phyloP scores from a whole-genome alignment of 495 filamentous ascomycete genomes.

The Neurospora tetraspora region DNA sequence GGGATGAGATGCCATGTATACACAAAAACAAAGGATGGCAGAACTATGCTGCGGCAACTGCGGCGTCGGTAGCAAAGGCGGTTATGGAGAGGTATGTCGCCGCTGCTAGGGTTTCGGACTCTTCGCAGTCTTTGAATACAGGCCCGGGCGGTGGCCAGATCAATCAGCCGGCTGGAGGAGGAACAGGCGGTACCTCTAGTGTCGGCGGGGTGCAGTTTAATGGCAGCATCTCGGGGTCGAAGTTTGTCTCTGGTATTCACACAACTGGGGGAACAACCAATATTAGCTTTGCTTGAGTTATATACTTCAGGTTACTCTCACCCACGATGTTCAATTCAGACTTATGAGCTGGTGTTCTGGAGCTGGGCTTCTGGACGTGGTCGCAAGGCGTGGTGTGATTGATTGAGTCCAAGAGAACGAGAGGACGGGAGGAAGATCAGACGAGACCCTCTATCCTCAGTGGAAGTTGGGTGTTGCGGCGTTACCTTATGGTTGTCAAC shows the following conservation, averaged over 20 bases:
- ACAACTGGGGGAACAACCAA: neutral
- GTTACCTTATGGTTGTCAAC: too few relatives aligned
- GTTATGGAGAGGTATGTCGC: neutral
- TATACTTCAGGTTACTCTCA: neutral
- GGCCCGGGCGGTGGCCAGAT: neutral
- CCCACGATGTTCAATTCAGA: neutral
- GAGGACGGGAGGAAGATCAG: neutral
- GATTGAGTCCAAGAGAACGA: neutral
- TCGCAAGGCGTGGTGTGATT: neutral
- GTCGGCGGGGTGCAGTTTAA: neutral
- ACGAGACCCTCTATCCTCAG: too few relatives aligned
- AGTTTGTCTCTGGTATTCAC: neutral
- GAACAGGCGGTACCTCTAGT: neutral
- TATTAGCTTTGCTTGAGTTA: neutral
- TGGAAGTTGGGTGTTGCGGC: too few relatives aligned
- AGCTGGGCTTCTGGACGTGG: neutral
- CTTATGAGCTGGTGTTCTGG: neutral
- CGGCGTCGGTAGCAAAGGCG: conserved; percentile 18
- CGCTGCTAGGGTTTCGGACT: too few relatives aligned
- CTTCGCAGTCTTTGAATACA: too few relatives aligned
- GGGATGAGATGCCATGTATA: conserved; percentile 26
- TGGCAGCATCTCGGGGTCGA: neutral
- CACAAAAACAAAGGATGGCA: conserved; percentile 37
- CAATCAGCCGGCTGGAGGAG: neutral
- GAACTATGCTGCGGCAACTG: conserved; percentile 28